phyloP scores from a whole-genome alignment of 108 stramenopile species.

The Fragilariopsis cylindrus region DNA sequence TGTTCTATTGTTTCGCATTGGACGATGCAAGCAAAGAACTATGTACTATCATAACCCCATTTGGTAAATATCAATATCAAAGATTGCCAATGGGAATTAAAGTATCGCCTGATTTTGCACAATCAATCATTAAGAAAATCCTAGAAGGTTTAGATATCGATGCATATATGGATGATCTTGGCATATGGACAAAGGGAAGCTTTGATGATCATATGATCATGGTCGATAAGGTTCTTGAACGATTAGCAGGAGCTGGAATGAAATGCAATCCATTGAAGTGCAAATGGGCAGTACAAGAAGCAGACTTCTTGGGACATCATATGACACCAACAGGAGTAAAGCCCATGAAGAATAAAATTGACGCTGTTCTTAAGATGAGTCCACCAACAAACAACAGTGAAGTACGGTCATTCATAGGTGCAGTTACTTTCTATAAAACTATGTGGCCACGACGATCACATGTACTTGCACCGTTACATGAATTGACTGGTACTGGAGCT shows the following conservation, averaged over 20 bases:
- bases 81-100: constrained; percentile 46
- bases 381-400: constrained; percentile 30
- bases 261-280: constrained; percentile 51
- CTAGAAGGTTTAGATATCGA: not conserved
- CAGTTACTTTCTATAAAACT: constrained; percentile 50
- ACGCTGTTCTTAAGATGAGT: constrained; percentile 35
- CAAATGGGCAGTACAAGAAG: constrained; percentile 55
- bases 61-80: constrained; percentile 41
- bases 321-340: constrained; percentile 25
- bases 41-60: constrained; percentile 43
- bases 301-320: constrained; percentile 67
- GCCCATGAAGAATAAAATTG: constrained; percentile 39
- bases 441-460: constrained; percentile 46
- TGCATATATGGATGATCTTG: no score
- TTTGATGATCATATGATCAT: no score
- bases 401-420: constrained; percentile 34
- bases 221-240: not conserved
- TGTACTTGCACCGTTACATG: constrained; percentile 43
- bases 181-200: not conserved
- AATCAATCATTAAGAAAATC: constrained; percentile 41
- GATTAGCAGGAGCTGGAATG: not conserved
- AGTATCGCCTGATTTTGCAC: constrained; percentile 38
- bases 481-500: constrained; percentile 25
- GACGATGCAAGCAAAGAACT: constrained; percentile 13
- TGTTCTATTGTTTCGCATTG: constrained; percentile 29